phyloP scores from a whole-genome alignment of 2,329 filamentous ascomycete genomes.

The Curvularia lunata region DNA sequence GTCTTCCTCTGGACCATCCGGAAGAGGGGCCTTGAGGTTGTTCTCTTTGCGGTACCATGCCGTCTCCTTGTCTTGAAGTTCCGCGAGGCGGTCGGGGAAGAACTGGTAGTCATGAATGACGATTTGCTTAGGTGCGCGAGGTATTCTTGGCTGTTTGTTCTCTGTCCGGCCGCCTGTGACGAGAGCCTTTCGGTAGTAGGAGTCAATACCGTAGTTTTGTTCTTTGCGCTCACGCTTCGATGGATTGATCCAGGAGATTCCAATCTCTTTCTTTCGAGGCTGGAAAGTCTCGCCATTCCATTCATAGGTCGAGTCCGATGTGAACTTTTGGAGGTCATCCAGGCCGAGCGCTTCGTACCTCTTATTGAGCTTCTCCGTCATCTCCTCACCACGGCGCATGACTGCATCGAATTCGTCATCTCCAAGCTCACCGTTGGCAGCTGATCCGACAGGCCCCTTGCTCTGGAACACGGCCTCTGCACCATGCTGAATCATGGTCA shows the following conservation, averaged over 20 bases:
- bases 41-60: conserved; percentile 96
- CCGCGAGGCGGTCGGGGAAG: conserved; percentile 81
- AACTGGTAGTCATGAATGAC: conserved; percentile 96
- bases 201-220: conserved; percentile 97
- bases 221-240: conserved; percentile 98
- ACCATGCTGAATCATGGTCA: conserved; percentile 98
- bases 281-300: conserved; percentile 99
- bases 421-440: conserved; percentile 68
- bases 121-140: conserved; percentile 92
- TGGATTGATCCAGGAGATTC: conserved; percentile 96
- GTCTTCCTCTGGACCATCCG: conserved; percentile 86
- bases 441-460: conserved; percentile 68
- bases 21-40: conserved; percentile 88
- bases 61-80: conserved; percentile 95
- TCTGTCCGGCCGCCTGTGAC: conserved; percentile 79
- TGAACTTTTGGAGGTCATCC: conserved; percentile 97
- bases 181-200: conserved; percentile 93
- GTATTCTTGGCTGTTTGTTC: conserved; percentile 91
- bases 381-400: conserved; percentile 81
- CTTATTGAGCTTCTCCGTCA: conserved; percentile 87
- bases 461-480: conserved; percentile 91
- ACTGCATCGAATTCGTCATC: conserved; percentile 93
- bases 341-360: conserved; percentile 97
- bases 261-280: conserved; percentile 81
- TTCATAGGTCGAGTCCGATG: conserved; percentile 95